Percentiles rank a stretch among this genome's conserved stretches.
phyloP scores from a whole-genome alignment of 169 alveolate genomes.

The Neospora caninum region DNA sequence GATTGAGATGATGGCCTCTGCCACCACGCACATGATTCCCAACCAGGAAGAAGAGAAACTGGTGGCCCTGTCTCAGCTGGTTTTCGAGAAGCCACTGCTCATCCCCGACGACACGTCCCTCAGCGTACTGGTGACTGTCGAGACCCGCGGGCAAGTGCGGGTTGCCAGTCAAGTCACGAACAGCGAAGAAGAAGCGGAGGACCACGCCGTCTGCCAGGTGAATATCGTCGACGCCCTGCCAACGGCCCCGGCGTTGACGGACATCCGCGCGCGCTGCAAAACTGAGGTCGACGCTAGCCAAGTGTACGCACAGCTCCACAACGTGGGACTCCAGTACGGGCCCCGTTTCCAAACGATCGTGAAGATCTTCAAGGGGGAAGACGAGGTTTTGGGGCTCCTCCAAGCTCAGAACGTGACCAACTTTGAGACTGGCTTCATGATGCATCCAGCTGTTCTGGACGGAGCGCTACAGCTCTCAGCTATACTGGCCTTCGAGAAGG shows the following conservation, averaged over 20 bases:
- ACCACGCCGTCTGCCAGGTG: constrained; percentile 46
- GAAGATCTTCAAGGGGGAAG: constrained; percentile 61
- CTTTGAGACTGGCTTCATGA: constrained; percentile 71
- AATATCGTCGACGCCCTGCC: constrained; percentile 33
- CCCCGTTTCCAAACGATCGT: constrained; percentile 74
- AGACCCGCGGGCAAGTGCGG: constrained; percentile 52
- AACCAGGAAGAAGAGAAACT: constrained; percentile 13
- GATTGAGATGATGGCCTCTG: constrained; percentile 64
- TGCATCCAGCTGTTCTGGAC: constrained; percentile 79
- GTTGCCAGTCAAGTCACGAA: constrained; percentile 10
- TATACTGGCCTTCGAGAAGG: constrained; percentile 51
- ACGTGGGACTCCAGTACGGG: constrained; percentile 76
- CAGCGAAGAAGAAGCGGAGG: constrained; percentile 44
- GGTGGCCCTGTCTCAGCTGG: constrained; percentile 48
- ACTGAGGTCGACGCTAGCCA: constrained; percentile 33
- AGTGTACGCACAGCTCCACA: constrained; percentile 64
- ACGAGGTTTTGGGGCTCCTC: constrained; percentile 62
- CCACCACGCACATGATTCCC: constrained; percentile 19
- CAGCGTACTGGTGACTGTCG: constrained; percentile 28
- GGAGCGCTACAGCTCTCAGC: constrained; percentile 78
- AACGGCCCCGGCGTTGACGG: constrained; percentile 3
- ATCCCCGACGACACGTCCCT: constrained; percentile 1
- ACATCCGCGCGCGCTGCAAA: constrained; percentile 28
- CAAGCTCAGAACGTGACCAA: constrained; percentile 37
- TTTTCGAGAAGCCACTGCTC: constrained; percentile 58